phyloP scores from a whole-genome alignment of 257 asterid species.

The Solanum chmielewskii region DNA sequence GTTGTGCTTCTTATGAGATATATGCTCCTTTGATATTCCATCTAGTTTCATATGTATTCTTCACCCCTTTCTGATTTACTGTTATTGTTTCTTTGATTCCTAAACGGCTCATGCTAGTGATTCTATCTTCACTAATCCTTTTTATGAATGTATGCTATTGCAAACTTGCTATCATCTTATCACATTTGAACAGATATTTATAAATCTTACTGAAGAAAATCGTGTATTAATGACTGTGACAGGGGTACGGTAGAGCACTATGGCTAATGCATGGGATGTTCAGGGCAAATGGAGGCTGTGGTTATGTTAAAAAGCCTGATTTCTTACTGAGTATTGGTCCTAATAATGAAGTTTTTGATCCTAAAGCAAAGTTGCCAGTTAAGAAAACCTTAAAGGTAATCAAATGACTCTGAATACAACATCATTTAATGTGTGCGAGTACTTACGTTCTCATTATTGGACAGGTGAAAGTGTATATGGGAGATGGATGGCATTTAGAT shows the following conservation, averaged over 20 bases:
- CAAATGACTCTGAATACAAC: background rate
- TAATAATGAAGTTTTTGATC: constrained; percentile 34
- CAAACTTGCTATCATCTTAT: background rate
- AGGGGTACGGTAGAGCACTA: constrained; percentile 81
- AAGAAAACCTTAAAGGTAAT: constrained; percentile 60
- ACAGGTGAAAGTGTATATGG: constrained; percentile 82
- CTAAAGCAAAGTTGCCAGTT: constrained; percentile 33
- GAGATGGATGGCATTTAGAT: constrained; percentile 94
- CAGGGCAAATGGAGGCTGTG: constrained; percentile 71
- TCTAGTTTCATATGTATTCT: background rate
- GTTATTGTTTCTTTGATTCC: background rate
- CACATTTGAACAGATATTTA: background rate
- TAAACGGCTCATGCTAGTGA: background rate
- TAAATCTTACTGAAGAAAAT: background rate
- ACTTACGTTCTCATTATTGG: background rate
- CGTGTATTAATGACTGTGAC: background rate
- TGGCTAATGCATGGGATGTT: constrained; percentile 93
- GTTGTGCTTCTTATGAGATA: background rate
- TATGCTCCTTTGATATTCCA: background rate
- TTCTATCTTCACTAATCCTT: background rate
- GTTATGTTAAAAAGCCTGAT: constrained; percentile 76
- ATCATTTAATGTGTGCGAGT: background rate
- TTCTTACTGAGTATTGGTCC: constrained; percentile 41
- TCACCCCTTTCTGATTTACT: background rate
- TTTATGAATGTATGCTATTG: background rate